Percentiles rank a stretch among this genome's conserved stretches.
Evolutionary conservation across 352 stramenopile species (phyloP).

Genomic region (Globisporangium paddicum): DNA sequence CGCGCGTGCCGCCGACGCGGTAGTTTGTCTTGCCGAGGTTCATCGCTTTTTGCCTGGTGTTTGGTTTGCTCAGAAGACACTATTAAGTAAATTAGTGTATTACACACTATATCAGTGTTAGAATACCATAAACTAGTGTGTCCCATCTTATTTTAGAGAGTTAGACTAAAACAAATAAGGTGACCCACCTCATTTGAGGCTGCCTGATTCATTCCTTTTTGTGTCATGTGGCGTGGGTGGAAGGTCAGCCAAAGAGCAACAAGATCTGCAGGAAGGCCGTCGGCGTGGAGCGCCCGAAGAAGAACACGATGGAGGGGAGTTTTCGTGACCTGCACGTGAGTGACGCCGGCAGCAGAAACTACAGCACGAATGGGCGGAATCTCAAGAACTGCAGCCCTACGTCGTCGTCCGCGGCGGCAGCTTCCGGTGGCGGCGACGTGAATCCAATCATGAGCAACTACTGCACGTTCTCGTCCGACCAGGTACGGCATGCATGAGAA

Average conservation of each 20-base stretch:
- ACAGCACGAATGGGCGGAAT: constrained; percentile 16
- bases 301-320: constrained; percentile 27
- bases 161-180: neutral
- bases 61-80: neutral
- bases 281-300: no score
- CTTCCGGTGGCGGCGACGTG: constrained; percentile 14
- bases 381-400: constrained; percentile 12
- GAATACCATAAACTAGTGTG: neutral
- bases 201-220: constrained; percentile 12
- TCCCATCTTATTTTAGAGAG: neutral
- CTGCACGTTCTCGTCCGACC: constrained; percentile 59
- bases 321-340: constrained; percentile 22
- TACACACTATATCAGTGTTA: neutral
- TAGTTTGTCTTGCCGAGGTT: constrained; percentile 87
- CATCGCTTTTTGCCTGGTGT: constrained; percentile 28
- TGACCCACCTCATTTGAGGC: neutral
- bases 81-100: neutral
- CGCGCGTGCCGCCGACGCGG: constrained; percentile 78
- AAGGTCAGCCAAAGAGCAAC: neutral
- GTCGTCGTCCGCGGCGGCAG: constrained; percentile 14
- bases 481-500: constrained; percentile 27
- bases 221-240: no score
- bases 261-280: no score
- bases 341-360: constrained; percentile 8
- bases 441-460: constrained; percentile 51